These are phyloP conservation scores for Claviceps purpurea DNA, from an alignment of 2,329 filamentous ascomycete genomes.

Conservation along the genomic window DNA sequence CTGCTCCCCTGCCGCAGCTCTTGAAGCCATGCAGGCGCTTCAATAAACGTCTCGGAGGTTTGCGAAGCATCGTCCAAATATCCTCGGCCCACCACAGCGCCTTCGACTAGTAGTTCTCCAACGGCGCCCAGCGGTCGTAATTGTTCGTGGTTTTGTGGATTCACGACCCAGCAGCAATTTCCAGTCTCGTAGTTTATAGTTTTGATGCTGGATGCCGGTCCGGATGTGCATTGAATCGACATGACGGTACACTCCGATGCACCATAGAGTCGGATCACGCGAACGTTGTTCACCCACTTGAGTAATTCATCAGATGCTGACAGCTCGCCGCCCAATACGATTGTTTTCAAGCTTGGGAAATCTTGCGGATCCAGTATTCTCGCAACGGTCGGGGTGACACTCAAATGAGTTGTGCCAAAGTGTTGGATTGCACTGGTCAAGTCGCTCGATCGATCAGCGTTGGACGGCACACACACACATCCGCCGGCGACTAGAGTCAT, in stretches of 20 bases:
- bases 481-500: conserved; percentile 9
- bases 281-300: background rate
- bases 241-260: background rate
- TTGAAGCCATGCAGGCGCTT: background rate
- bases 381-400: conserved; percentile 8
- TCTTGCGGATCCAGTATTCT: background rate
- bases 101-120: conserved; percentile 1
- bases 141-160: background rate
- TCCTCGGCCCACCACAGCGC: background rate
- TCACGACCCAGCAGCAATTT: background rate
- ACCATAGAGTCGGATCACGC: background rate
- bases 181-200: background rate
- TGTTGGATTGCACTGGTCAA: conserved; percentile 6
- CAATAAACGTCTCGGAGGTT: background rate
- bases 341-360: background rate
- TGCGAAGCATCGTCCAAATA: background rate
- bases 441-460: conserved; percentile 9
- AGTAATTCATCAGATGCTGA: background rate
- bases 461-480: conserved; percentile 10
- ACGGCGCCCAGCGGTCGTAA: background rate
- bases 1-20: background rate
- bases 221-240: background rate
- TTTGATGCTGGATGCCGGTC: background rate
- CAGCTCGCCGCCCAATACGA: conserved; percentile 5
- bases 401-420: conserved; percentile 1